Conservation (phyloP, 192 early-diverging fungal genomes). For the Mortierella antarctica region DNA sequence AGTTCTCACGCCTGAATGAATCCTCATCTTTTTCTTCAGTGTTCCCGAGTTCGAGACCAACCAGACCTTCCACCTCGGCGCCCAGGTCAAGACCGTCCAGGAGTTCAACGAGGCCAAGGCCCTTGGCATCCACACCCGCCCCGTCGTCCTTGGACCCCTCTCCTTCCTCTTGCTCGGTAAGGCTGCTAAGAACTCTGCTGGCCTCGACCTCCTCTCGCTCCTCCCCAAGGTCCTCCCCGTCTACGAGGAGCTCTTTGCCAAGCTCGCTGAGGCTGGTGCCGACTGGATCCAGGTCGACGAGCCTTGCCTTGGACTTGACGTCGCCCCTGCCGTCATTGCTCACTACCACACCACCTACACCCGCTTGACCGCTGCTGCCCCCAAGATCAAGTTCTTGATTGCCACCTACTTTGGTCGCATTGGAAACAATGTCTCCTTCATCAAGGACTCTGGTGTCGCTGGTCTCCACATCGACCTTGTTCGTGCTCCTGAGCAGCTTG, state of each 20-base stretch:
- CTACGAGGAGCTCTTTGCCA: constrained; percentile 80
- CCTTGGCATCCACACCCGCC: constrained; percentile 89
- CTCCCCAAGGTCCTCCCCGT: constrained; percentile 82
- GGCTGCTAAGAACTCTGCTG: constrained; percentile 72
- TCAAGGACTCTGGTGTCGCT: constrained; percentile 79
- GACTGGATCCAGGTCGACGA: constrained; percentile 91
- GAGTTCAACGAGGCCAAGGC: constrained; percentile 95
- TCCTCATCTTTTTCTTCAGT: constrained; percentile 56
- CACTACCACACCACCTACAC: constrained; percentile 75
- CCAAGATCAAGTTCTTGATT: constrained; percentile 77
- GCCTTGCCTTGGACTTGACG: constrained; percentile 78
- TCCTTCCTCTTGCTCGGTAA: constrained; percentile 90
- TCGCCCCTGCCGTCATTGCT: constrained; percentile 57
- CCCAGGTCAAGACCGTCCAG: constrained; percentile 75
- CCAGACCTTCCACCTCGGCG: constrained; percentile 78
- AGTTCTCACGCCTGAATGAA: constrained; percentile 30
- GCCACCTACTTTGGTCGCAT: constrained; percentile 96
- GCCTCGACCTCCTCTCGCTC: constrained; percentile 80
- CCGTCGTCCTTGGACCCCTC: constrained; percentile 93
- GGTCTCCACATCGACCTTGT: constrained; percentile 94
- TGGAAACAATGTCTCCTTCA: constrained; percentile 75
- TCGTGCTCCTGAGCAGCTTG: constrained; percentile 83
- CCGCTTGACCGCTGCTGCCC: constrained; percentile 60
- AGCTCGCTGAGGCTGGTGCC: constrained; percentile 81
- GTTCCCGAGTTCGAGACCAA: constrained; percentile 87